Evolutionary conservation across 2,329 filamentous ascomycete genomes (phyloP), one percentile per base, ranked within the genome.

Genomic region (Dichotomopilus funicola): DNA sequence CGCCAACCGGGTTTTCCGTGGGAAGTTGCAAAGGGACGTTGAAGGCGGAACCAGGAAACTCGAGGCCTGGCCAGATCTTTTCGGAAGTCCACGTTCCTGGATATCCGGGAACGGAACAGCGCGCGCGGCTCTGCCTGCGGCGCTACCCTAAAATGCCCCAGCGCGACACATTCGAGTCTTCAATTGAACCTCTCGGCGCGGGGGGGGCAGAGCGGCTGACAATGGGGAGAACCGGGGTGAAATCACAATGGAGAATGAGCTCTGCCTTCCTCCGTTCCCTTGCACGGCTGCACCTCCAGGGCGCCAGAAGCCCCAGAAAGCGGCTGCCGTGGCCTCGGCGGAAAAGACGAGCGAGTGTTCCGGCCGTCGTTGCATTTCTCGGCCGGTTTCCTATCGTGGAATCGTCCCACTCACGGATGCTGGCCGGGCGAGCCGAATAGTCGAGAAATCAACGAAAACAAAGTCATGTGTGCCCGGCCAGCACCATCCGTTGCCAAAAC

Each of bases 11-110:
- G 61, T 62, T 56, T 42, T 40, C 43, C 49, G 56, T 53, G 51
- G 49, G 56, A 54, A 49, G 43, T 48, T 60, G 61, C 49, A 55
- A 58, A 60, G 50, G 58, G 48, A 51, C 57, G 45, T 49, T 49
- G 44, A 48, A 40, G 47, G 34, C 42, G 54, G 53, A 60, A 64
- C 19, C 19, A 27, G 19, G 19, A 27, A 27, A 27, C 19, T 27
- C 19, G 19, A 27, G 19, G 19, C 19, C 19, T 27, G 19, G 19
- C 19, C 19, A 27, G 19, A 27, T 27, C 19, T 27, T 64, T 58
- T 66, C 65, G 65, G 65, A 67, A 59, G 57, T 27, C 61, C 62
- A 64, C 60, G 64, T 67, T 67, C 66, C 66, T 65, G 59, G 57
- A 60, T 64, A 54, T 59, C 62, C 65, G 35, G 54, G 61, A 65